Evolutionary conservation across 345 rosid genomes (phyloP), one percentile per base, ranked within the genome.

Genomic region (Sisymbrium irio): DNA sequence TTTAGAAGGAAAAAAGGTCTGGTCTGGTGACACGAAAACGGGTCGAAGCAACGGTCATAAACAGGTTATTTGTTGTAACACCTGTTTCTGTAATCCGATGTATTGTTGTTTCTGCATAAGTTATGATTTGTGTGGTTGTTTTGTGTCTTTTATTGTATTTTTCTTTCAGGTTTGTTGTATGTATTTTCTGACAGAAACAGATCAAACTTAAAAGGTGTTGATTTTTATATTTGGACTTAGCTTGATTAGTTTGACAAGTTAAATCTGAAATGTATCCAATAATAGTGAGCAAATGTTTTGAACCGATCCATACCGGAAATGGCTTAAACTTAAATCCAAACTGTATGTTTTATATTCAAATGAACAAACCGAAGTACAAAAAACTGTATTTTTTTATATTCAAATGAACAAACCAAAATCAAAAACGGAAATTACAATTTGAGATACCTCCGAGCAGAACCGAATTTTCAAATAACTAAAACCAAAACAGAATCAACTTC

Each of bases 1-100:
- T 82, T 91, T 62, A 95, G 88, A 80, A 85, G 92, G 79, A 91
- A 87, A 74, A 86, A 80, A 76, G 87, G 92, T 62, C 66, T 86
- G 78, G 87, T 80, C 25, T 89, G 97, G 98, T 93, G 89, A 93
- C 70, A 4, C 12, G n/a, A 53, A 49, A 56, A 62, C 9, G 0
- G 14, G 2, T 44, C 17, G 19, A 32, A 50, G 13, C 19, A 69
- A 35, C n/a, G 15, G 8, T 19, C 28, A 18, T 12, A 33, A 55
- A 36, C 63, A 69, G 65, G 65, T 69, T 54, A 53, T 49, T 47
- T 76, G 67, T 59, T 67, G 55, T 15, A 59, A 50, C 20, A 39
- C 73, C 28, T 42, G 65, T 53, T 69, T 35, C 4, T 69, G 59
- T 69, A 53, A 42, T 69, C 15, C 55, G n/a, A 39, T 59, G 36